Conservation (phyloP, 139 green algal genomes). For the Coelastrella sp. region DNA sequence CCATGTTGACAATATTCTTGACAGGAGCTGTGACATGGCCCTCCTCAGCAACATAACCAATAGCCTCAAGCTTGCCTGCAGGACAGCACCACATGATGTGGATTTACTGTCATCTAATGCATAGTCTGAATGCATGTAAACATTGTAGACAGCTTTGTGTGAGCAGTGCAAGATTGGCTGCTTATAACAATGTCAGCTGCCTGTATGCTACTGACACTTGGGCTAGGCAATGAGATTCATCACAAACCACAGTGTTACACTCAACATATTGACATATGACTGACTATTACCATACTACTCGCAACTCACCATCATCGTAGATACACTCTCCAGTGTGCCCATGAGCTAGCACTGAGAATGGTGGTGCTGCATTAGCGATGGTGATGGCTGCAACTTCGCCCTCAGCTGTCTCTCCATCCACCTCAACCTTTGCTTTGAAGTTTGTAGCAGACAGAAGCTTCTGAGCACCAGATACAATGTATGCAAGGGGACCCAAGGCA, state of each 20-base stretch:
- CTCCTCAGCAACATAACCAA: conserved; percentile 44
- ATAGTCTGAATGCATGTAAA: no score
- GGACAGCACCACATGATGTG: background rate
- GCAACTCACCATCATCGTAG: conserved; percentile 19
- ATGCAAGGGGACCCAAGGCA: conserved; percentile 24
- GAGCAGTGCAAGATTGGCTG: no score
- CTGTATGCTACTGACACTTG: no score
- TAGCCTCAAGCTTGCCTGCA: conserved; percentile 45
- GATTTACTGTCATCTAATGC: no score
- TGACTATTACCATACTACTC: background rate
- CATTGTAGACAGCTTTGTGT: no score
- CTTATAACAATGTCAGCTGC: no score
- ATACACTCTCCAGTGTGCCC: conserved; percentile 46
- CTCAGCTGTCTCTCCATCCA: conserved; percentile 38
- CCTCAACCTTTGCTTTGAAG: conserved; percentile 3
- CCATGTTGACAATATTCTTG: conserved; percentile 32
- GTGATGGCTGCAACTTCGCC: conserved; percentile 43
- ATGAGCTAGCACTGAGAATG: conserved; percentile 44
- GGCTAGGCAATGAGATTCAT: no score
- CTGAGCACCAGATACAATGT: conserved; percentile 16
- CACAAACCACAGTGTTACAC: no score
- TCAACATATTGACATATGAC: no score
- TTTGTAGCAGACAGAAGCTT: conserved; percentile 25
- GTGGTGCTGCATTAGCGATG: conserved; percentile 44
- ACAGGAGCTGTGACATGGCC: background rate